phyloP scores from a whole-genome alignment of 139 green algal species.

The Ettlia oleoabundans region DNA sequence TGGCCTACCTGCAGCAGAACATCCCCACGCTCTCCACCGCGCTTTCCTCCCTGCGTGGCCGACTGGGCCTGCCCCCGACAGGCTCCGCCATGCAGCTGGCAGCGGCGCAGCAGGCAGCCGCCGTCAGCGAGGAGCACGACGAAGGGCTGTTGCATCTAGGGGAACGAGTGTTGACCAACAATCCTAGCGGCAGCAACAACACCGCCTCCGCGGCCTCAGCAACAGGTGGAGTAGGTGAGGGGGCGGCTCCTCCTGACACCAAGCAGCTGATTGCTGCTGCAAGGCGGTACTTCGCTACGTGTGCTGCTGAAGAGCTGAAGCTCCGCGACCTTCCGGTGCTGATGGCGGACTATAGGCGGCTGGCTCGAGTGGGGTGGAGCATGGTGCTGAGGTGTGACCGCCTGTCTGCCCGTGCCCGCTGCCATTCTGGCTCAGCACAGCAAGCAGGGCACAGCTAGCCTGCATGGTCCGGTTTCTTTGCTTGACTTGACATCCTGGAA shows the following conservation, averaged over 20 bases:
- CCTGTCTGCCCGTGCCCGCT: background rate
- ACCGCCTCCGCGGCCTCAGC: too few species aligned
- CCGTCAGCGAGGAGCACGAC: conserved; percentile 1
- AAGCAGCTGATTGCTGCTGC: conserved; percentile 22
- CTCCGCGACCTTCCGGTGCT: conserved; percentile 33
- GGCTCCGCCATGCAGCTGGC: background rate
- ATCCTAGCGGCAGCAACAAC: background rate
- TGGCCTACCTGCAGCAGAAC: conserved; percentile 12
- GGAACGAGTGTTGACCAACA: background rate
- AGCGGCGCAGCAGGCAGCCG: conserved; percentile 14
- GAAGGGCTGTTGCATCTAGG: conserved; percentile 31
- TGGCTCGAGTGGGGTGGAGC: conserved; percentile 35
- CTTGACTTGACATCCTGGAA: too few species aligned
- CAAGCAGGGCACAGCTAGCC: background rate
- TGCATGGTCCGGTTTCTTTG: too few species aligned
- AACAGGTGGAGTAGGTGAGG: background rate
- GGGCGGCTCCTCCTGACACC: background rate
- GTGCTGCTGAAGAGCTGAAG: background rate
- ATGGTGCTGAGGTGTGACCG: conserved; percentile 8
- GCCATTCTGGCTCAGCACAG: background rate
- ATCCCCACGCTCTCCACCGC: conserved; percentile 14
- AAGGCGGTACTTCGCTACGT: conserved; percentile 18
- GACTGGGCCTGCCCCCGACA: conserved; percentile 28
- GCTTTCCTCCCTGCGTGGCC: conserved; percentile 24
- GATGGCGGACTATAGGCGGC: conserved; percentile 43